These are phyloP conservation scores for Saccharomyces hybrid DNA, from an alignment of 1,139 yeast genomes.

Conservation along the genomic window DNA sequence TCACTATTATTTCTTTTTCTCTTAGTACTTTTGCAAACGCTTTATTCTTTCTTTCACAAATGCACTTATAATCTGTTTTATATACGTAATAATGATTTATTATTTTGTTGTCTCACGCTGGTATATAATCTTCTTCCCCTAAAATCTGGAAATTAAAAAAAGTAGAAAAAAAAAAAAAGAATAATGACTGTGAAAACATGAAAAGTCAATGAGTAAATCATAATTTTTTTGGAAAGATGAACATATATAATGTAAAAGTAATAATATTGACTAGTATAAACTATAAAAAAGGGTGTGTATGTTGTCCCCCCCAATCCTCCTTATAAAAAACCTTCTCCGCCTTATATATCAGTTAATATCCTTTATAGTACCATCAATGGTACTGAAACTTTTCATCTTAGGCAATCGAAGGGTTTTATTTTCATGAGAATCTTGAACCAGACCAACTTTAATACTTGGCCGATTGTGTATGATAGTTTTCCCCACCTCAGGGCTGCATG, in stretches of 20 bases:
- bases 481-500: conserved; percentile 7
- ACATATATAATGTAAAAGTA: not conserved
- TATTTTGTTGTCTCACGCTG: not conserved
- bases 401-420: conserved; percentile 14
- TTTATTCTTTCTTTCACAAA: not conserved
- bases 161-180: not conserved
- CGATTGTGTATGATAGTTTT: conserved; percentile 1
- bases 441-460: conserved; percentile 1
- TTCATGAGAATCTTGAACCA: not conserved
- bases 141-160: not conserved
- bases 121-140: too few relatives aligned
- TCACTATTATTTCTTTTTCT: not conserved
- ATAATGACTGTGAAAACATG: not conserved
- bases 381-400: conserved; percentile 25
- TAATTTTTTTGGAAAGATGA: not conserved
- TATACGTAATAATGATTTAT: not conserved
- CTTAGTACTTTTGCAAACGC: not conserved
- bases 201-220: not conserved
- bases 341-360: conserved; percentile 8
- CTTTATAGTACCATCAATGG: conserved; percentile 19
- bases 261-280: not conserved
- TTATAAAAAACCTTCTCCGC: not conserved
- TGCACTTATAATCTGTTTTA: not conserved
- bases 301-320: not conserved
- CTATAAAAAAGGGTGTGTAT: not conserved